These are phyloP conservation scores for Vitis labrusca DNA, from an alignment of 164 flowering plant species.

Conservation along the genomic window DNA sequence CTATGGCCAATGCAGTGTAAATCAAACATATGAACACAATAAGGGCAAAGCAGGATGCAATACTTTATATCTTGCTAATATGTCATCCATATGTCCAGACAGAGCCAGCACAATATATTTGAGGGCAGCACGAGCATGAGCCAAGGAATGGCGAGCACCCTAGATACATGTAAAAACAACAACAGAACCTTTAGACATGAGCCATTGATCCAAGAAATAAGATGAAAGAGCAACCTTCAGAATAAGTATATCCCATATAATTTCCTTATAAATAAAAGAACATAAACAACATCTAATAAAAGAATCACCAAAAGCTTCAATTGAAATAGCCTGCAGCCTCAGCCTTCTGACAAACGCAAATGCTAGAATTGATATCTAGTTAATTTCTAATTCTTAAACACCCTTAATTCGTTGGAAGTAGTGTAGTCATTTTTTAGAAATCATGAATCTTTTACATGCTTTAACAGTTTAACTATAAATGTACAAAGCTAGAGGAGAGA, in stretches of 20 bases:
- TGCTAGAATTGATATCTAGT: neutral
- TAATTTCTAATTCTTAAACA: neutral
- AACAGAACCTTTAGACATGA: neutral
- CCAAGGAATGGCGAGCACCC: conserved; percentile 51
- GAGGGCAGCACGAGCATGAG: conserved; percentile 78
- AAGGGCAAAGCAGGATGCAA: neutral
- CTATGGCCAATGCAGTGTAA: too few relatives aligned
- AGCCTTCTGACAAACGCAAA: neutral
- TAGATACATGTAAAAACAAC: conserved; percentile 20
- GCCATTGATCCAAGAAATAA: neutral
- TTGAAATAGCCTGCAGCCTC: neutral
- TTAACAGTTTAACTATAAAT: too few relatives aligned
- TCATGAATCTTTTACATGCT: neutral
- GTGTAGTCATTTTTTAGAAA: too few relatives aligned
- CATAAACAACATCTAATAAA: too few relatives aligned
- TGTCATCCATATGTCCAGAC: conserved; percentile 88
- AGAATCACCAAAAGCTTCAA: too few relatives aligned
- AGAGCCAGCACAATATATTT: conserved; percentile 77
- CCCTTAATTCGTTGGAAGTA: neutral
- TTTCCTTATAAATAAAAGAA: neutral
- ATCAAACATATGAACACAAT: conserved; percentile 1
- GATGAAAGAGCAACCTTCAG: neutral
- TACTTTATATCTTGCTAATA: conserved; percentile 79
- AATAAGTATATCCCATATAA: too few relatives aligned
- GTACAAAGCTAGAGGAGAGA: too few relatives aligned